Conservation (phyloP, 2,329 filamentous ascomycete species). For the Aspergillus glaucus region DNA sequence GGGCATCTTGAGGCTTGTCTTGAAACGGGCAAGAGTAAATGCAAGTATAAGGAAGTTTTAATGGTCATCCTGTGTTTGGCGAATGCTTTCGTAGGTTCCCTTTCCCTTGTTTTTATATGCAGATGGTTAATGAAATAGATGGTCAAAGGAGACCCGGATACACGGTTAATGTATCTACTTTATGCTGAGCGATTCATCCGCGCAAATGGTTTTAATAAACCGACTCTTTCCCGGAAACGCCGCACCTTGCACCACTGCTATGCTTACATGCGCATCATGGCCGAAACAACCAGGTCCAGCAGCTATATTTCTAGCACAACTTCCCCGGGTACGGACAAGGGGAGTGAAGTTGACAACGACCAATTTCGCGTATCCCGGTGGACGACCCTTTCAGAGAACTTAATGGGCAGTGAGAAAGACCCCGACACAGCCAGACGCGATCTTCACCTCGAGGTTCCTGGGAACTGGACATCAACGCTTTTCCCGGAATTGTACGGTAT, state of each 20-base stretch:
- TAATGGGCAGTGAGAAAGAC: conserved; percentile 15
- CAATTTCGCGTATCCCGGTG: conserved; percentile 8
- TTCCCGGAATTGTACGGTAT: conserved; percentile 14
- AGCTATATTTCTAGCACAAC: conserved; percentile 3
- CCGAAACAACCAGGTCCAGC: conserved; percentile 10
- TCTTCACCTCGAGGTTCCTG: conserved; percentile 14
- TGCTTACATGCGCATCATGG: conserved; percentile 16
- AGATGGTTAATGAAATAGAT: conserved; percentile 4
- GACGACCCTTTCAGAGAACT: conserved; percentile 6
- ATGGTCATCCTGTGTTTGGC: conserved; percentile 13
- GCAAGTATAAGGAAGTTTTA: conserved; percentile 14
- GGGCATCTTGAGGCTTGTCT: conserved; percentile 7
- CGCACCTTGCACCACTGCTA: conserved; percentile 14
- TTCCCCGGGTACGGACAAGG: background rate
- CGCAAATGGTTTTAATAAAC: conserved; percentile 8
- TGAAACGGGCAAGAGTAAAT: conserved; percentile 2
- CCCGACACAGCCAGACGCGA: conserved; percentile 11
- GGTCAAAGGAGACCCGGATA: conserved; percentile 11
- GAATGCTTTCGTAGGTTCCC: conserved; percentile 9
- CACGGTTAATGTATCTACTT: conserved; percentile 8
- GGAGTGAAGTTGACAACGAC: background rate
- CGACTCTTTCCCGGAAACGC: conserved; percentile 8
- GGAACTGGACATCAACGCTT: conserved; percentile 12
- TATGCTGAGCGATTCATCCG: conserved; percentile 12
- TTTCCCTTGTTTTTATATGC: background rate